Base-by-base conservation (phyloP, 2,329 filamentous ascomycete genomes). In the Raffaelea ambrosiae region DNA sequence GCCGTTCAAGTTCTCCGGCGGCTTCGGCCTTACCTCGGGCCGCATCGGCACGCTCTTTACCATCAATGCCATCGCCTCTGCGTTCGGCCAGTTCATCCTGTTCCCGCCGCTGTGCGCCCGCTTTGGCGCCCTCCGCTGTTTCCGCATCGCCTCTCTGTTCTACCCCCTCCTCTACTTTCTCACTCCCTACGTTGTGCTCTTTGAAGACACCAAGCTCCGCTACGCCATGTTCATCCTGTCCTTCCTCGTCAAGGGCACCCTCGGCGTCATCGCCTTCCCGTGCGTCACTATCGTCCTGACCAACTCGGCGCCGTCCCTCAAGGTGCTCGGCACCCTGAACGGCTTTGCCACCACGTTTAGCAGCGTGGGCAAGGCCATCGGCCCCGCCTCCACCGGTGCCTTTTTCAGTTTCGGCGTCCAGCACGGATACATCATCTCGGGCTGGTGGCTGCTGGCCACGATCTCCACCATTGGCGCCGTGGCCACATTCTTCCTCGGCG, bases 271-370 rank as follows among this genome's bases (percentile, higher is more conserved):
- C 58, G 85, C 85, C 1, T 96, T 96, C 62, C 91, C 93, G 0
- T 93, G 87, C 58, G 84, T 79, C 22, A 95, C 88, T 5, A 96
- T 97, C 56, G 72, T 97, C 43, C 76, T 97, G 35, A 96, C 90
- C 23, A 96, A 96, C 66, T 88, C 84, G 10, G 88, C 88, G 4
- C 67, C 74, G 1, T 89, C 84, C 47, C 69, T 95, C 16, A 71
- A 76, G 40, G 78, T 95, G 10, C 75, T 97, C 5, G 90, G 89
- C 1, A 96, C 90, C 0, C 68, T 97, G 48, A 97, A 97, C 59
- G 93, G 91, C 3, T 81, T 95, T 52, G 90, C 88, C 0, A 95
- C 90, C 0, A 86, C 84, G 48, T 80, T 90, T 31, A 84, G 83
- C 54, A 89, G 87, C 0, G 64, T 96, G 5, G 91, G 90, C 2